phyloP scores from a whole-genome alignment of 2,329 filamentous ascomycete genomes.

The Tolypocladium inflatum region DNA sequence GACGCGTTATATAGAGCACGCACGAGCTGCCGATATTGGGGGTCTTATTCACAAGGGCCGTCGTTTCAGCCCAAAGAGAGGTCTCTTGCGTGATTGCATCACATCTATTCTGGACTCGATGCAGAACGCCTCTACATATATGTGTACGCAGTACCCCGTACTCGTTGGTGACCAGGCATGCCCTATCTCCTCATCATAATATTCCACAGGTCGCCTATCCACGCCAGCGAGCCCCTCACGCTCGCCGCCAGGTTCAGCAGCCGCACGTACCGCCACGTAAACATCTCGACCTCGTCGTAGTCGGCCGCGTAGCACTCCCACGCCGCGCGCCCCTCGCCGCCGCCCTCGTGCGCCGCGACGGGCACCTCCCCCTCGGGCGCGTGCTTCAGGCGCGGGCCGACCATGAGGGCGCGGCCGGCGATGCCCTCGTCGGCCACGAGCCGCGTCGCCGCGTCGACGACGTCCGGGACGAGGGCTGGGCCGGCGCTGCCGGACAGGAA shows the following conservation, averaged over 20 bases:
- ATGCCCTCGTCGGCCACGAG: slow-evolving; percentile 50
- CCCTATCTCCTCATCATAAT: background rate
- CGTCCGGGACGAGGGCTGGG: slow-evolving; percentile 44
- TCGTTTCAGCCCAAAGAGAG: background rate
- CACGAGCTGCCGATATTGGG: background rate
- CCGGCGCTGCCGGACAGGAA: slow-evolving; percentile 44
- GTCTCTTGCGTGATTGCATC: too few relatives aligned
- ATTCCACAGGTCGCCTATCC: slow-evolving; percentile 16
- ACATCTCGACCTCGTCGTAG: slow-evolving; percentile 45
- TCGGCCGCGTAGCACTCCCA: slow-evolving; percentile 56
- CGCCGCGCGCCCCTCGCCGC: slow-evolving; percentile 32
- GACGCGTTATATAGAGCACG: background rate
- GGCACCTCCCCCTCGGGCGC: slow-evolving; percentile 23
- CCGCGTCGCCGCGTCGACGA: slow-evolving; percentile 53
- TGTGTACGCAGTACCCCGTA: too few relatives aligned
- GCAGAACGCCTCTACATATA: background rate
- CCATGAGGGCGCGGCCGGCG: slow-evolving; percentile 44
- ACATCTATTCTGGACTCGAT: background rate
- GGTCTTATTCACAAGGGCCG: background rate
- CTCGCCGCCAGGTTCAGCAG: slow-evolving; percentile 41
- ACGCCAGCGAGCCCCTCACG: slow-evolving; percentile 44
- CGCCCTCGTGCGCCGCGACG: slow-evolving; percentile 22
- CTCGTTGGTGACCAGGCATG: background rate
- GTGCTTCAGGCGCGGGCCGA: slow-evolving; percentile 42
- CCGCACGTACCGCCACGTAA: slow-evolving; percentile 41